These are phyloP conservation scores for Thelephora aurantiotincta DNA, from an alignment of 768 basidiomycete species.

Conservation along the genomic window DNA sequence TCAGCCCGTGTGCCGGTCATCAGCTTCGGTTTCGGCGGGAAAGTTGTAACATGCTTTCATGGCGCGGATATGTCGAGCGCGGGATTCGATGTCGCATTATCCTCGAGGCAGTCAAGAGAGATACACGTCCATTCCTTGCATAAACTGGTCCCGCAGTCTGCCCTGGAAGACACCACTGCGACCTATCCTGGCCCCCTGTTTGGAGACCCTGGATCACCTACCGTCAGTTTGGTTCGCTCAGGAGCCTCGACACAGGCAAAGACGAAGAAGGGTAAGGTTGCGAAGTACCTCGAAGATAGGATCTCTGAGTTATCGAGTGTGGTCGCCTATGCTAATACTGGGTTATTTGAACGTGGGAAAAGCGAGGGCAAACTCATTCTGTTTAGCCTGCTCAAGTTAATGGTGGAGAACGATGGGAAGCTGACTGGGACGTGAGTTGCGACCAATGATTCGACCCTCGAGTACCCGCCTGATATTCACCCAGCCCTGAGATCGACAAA, in stretches of 20 bases:
- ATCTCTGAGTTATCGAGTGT: conserved; percentile 67
- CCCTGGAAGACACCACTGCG: conserved; percentile 34
- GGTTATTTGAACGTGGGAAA: conserved; percentile 35
- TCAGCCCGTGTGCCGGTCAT: conserved; percentile 64
- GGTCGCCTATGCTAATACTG: conserved; percentile 48
- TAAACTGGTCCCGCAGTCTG: conserved; percentile 56
- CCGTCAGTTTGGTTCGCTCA: conserved; percentile 54
- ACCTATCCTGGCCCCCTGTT: conserved; percentile 83
- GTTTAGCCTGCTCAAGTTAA: conserved; percentile 55
- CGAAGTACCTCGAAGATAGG: conserved; percentile 65
- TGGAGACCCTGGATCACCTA: conserved; percentile 53
- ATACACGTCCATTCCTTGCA: conserved; percentile 56
- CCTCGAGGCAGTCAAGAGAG: conserved; percentile 53
- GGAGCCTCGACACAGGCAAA: conserved; percentile 48
- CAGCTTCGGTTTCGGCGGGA: conserved; percentile 91
- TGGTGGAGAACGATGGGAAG: conserved; percentile 85
- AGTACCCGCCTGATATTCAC: conserved; percentile 2
- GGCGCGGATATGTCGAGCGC: conserved; percentile 31
- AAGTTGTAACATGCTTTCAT: conserved; percentile 81
- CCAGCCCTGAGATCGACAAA: conserved; percentile 51
- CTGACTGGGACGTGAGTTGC: conserved; percentile 68
- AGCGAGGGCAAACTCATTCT: conserved; percentile 69
- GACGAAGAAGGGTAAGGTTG: conserved; percentile 68
- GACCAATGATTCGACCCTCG: background rate
- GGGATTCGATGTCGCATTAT: conserved; percentile 66